Evolutionary conservation across 768 basidiomycete genomes (phyloP).

Genomic region (Rhizopogon salebrosus): DNA sequence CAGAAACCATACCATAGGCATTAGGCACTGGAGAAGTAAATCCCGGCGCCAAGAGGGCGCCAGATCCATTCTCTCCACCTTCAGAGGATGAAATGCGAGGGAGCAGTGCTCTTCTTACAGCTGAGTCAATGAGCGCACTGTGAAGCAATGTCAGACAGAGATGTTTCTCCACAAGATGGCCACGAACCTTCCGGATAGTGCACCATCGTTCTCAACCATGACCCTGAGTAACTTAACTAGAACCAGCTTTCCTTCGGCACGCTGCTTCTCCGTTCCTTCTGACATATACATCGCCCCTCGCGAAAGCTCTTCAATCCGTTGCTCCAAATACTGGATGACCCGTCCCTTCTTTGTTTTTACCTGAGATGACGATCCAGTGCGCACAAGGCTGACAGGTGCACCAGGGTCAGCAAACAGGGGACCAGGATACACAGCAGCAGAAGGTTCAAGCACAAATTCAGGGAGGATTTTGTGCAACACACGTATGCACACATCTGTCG

Average conservation of each 20-base stretch:
- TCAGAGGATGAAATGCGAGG: conserved; percentile 42
- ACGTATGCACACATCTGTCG: conserved; percentile 65
- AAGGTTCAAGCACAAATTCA: conserved; percentile 51
- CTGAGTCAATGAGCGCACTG: conserved; percentile 64
- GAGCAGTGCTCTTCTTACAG: conserved; percentile 69
- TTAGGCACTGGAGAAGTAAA: conserved; percentile 25
- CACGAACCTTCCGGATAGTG: conserved; percentile 73
- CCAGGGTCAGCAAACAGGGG: conserved; percentile 80
- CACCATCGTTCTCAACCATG: conserved; percentile 88
- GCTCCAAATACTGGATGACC: conserved; percentile 74
- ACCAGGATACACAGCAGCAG: conserved; percentile 70
- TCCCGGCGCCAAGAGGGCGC: conserved; percentile 19
- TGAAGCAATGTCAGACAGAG: conserved; percentile 13
- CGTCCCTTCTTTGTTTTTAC: conserved; percentile 78
- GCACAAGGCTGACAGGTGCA: conserved; percentile 60
- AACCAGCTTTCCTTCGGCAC: conserved; percentile 71
- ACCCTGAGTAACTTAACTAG: conserved; percentile 70
- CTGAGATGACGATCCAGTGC: conserved; percentile 50
- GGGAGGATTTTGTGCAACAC: conserved; percentile 66
- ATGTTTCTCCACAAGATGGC: not conserved
- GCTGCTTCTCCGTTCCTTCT: conserved; percentile 46
- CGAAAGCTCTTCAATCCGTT: conserved; percentile 69
- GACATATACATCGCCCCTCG: conserved; percentile 70
- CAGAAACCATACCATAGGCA: conserved; percentile 10
- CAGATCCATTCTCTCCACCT: conserved; percentile 15